Evolutionary conservation across 257 asterid species (phyloP), one percentile per base, ranked within the genome.

Genomic region (Eucommia ulmoides): DNA sequence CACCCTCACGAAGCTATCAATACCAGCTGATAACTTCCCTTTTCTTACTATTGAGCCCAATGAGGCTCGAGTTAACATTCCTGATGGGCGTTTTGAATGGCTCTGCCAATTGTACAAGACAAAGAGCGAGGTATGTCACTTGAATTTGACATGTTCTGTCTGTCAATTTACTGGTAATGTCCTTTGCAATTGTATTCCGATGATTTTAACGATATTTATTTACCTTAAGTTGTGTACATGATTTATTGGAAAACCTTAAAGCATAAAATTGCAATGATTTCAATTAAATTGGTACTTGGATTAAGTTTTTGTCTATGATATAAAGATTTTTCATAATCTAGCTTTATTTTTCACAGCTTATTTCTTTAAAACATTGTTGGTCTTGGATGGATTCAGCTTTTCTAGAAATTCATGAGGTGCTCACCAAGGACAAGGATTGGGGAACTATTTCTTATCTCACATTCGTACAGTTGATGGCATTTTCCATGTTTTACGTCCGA

Each of bases 401-500:
- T 65, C 54, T 86, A 56, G 99, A 91, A 72, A 86, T 86, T 73
- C 99, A 91, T 61, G 99, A 52, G 99, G 99, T 53, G 99, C 96
- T 68, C 96, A 87, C 59, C 73, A 84, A 71, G 99, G 99, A 29
- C 95, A 86, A 65, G 99, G 99, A 66, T 61, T 91, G 49, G 99
- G 99, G 51, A 91, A 91, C 77, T 86, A 72, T 66, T 91, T 91
- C 74, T 76, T 91, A 60, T 86, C 95, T 48, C 99, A 91, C 74
- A 91, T 91, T 52, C 93, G 95, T 35, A 96, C 99, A 2, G 99
- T 91, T 62, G 99, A 91, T 77, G 95, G 99, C 65, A 91, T 91
- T 64, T 91, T 91, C 69, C 99, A 91, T 24, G 96, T 91, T 67
- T 55, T 91, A 63, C 92, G 99, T 91, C 72, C 73, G 87, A 67